phyloP scores from a whole-genome alignment of 202 grass and related monocot genomes.

The Hordeum pubiflorum region DNA sequence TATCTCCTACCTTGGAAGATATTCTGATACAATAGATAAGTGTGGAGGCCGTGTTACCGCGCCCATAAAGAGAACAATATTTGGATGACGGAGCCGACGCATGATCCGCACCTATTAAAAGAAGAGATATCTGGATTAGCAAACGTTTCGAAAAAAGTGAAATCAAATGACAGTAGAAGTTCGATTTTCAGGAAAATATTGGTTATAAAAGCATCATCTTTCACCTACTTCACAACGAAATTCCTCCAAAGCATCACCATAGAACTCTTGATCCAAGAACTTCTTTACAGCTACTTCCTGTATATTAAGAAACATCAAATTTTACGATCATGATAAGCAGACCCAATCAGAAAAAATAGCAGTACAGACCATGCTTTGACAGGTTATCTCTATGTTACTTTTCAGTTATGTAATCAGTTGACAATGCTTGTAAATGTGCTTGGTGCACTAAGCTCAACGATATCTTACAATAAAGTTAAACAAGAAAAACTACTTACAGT shows the following conservation, averaged over 20 bases:
- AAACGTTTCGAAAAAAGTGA: neutral
- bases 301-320: constrained; percentile 30
- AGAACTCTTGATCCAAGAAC: constrained; percentile 93
- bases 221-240: constrained; percentile 76
- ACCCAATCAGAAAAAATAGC: constrained; percentile 3
- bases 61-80: constrained; percentile 96
- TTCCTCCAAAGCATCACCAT: constrained; percentile 90
- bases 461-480: neutral
- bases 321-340: neutral
- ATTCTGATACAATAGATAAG: constrained; percentile 90
- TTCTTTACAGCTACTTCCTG: constrained; percentile 99
- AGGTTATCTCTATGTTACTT: neutral
- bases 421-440: neutral
- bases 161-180: neutral
- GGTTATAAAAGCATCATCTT: constrained; percentile 19
- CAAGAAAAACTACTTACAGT: constrained; percentile 49
- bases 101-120: constrained; percentile 75
- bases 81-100: constrained; percentile 83
- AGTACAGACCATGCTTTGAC: neutral
- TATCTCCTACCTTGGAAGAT: constrained; percentile 64
- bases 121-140: constrained; percentile 15
- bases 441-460: neutral
- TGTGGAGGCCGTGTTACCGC: constrained; percentile 90
- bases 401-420: neutral
- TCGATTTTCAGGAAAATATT: neutral